Evolutionary conservation across 305 asterid species (phyloP).

Genomic region (Lippia alba): DNA sequence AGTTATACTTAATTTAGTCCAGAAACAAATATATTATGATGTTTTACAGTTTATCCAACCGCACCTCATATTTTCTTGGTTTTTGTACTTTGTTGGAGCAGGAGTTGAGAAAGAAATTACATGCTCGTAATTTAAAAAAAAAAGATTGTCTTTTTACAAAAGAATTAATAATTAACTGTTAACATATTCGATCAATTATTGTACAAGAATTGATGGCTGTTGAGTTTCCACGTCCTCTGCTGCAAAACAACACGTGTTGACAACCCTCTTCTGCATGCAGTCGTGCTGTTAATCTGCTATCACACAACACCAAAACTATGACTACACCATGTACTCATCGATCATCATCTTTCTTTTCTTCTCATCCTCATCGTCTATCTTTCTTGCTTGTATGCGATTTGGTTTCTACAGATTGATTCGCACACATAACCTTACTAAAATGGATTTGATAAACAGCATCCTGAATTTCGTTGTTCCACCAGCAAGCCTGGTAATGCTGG

Average conservation of each 20-base stretch:
- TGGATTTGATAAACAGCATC: slow-evolving; percentile 61
- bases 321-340: no score
- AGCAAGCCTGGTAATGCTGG: slow-evolving; percentile 77
- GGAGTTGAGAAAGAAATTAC: no score
- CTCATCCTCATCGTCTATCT: not conserved
- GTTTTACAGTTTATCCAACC: no score
- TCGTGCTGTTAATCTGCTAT: slow-evolving; percentile 49
- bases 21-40: no score
- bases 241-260: slow-evolving; percentile 56
- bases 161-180: no score
- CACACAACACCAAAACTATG: slow-evolving; percentile 42
- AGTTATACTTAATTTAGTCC: no score
- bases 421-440: not conserved
- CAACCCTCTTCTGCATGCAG: slow-evolving; percentile 53
- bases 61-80: no score
- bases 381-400: not conserved
- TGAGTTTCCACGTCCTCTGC: slow-evolving; percentile 31
- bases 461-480: slow-evolving; percentile 85
- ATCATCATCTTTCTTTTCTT: not conserved
- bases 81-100: no score
- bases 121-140: no score
- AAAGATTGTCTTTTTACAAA: no score
- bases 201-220: slow-evolving; percentile 29
- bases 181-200: slow-evolving; percentile 1
- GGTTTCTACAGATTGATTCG: not conserved